Evolutionary conservation across 2,329 filamentous ascomycete genomes (phyloP), one percentile per base, ranked within the genome.

Genomic region (Colletotrichum melonis): DNA sequence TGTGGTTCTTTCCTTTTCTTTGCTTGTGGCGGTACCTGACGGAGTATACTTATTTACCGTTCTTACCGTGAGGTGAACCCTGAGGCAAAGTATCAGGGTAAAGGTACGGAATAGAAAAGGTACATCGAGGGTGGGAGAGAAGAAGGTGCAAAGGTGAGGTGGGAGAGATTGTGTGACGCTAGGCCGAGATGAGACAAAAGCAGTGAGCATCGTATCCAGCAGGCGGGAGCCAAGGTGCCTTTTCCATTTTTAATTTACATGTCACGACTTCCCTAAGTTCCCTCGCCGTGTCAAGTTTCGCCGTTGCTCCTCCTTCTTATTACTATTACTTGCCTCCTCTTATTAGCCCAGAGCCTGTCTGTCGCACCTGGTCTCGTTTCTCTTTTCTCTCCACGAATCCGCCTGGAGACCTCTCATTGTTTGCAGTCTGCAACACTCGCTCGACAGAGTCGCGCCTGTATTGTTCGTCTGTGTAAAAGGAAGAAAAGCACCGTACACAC

Each of bases 211-310:
- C 72, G 62, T 72, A 74, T 72, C 68, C 72, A 74, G 60, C 62
- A 60, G 58, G 69, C 69, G 59, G 68, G 63, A 69, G 64, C 49
- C 57, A 24, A 62, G 38, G 58, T 63, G 58, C 62, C 62, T 74
- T 74, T 72, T 38, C 68, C 72, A 72, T 71, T 74, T 71, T 74
- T 74, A 72, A 74, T 74, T 74, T 72, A 74, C 68, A 67, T 72
- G 58, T 66, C 68, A 63, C 67, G 62, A 63, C 66, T 71, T 38
- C 62, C 30, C 70, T 42, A 35, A 63, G 63, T 71, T 38, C 62
- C 30, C 70, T 42, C 26, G 24, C 57, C 59, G 28, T 74, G 68
- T 58, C 38, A 38, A 49, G 56, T 56, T 16, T 42, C 26, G 60
- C 56, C 57, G 52, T 63, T 63, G 32, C 38, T 49, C 56, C 60